phyloP scores from a whole-genome alignment of 805 yeast species.

The Tetrapisispora pingtungensis region DNA sequence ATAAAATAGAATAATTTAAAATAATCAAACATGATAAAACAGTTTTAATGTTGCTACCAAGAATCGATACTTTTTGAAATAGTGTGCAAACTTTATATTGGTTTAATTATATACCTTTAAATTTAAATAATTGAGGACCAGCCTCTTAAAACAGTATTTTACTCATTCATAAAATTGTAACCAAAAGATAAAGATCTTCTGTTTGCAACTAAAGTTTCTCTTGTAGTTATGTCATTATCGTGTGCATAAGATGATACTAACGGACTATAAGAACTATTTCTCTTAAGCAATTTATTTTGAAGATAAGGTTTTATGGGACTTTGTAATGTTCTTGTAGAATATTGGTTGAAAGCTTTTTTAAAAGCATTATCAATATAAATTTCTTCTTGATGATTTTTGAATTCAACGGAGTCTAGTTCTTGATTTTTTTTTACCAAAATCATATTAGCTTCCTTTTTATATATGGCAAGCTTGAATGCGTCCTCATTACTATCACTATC shows the following conservation, averaged over 20 bases:
- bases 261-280: slow-evolving; percentile 1
- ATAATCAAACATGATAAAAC: too few species aligned
- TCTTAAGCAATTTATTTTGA: neutral
- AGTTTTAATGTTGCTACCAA: too few species aligned
- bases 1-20: too few species aligned
- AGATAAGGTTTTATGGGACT: too few species aligned
- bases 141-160: too few species aligned
- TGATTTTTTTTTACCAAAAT: neutral
- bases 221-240: slow-evolving; percentile 9
- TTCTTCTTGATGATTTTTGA: neutral
- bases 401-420: too few species aligned
- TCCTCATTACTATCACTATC: neutral
- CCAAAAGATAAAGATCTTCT: neutral
- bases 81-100: too few species aligned
- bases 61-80: too few species aligned
- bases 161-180: neutral
- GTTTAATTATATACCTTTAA: too few species aligned
- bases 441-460: neutral
- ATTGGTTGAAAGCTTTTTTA: slow-evolving; percentile 13
- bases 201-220: neutral
- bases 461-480: too few species aligned
- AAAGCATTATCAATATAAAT: slow-evolving; percentile 11
- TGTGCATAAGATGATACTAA: slow-evolving; percentile 3
- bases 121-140: too few species aligned
- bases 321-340: neutral